A percentile compares a stretch with the other conserved stretches of the same genome.
Evolutionary conservation across 495 filamentous ascomycete species (phyloP).

Genomic region (Daldinia grandis): DNA sequence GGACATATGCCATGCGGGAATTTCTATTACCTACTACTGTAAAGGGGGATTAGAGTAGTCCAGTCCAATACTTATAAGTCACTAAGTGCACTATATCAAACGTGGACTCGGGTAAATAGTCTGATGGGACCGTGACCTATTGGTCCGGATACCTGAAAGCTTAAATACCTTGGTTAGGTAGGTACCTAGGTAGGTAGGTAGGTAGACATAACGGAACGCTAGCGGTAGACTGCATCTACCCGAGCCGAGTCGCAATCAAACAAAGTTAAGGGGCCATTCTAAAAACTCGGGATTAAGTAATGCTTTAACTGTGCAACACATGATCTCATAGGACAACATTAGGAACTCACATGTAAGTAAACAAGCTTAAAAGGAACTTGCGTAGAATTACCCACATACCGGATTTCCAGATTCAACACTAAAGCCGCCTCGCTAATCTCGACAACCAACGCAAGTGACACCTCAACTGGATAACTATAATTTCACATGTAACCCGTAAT

Average conservation of each 20-base stretch:
- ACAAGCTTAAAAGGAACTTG: neutral
- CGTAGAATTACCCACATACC: neutral
- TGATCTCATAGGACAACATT: too few species aligned
- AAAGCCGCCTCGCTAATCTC: neutral
- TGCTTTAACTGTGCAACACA: neutral
- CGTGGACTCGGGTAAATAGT: neutral
- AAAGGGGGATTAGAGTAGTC: neutral
- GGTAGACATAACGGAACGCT: neutral
- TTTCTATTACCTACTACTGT: neutral
- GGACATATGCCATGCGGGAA: neutral
- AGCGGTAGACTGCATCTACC: conserved; percentile 1
- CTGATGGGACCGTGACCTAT: neutral
- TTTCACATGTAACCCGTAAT: neutral
- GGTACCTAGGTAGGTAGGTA: too few species aligned
- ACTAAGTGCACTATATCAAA: neutral
- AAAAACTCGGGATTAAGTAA: neutral
- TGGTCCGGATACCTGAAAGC: neutral
- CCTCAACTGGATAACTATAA: neutral
- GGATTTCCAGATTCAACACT: neutral
- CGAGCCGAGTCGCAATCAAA: neutral
- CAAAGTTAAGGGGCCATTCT: neutral
- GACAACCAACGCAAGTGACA: neutral
- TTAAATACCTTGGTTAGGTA: neutral
- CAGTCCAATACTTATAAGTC: neutral
- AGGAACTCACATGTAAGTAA: neutral